These are phyloP conservation scores for Plasmodium yoelii DNA, from an alignment of 169 alveolate species.

Conservation along the genomic window DNA sequence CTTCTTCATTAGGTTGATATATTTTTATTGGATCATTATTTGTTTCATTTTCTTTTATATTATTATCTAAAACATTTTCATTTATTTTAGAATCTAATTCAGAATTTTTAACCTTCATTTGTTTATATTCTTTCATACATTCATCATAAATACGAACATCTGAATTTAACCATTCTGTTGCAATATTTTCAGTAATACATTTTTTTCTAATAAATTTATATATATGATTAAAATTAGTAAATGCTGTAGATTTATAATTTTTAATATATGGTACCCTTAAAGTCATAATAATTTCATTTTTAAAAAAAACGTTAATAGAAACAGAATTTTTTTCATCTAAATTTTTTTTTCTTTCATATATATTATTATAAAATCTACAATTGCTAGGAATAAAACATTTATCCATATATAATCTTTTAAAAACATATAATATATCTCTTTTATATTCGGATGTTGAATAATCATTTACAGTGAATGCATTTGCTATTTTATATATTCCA, in stretches of 20 bases:
- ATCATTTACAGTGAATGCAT: conserved; percentile 60
- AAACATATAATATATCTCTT: conserved; percentile 54
- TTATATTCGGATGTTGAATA: conserved; percentile 55
- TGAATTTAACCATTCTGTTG: conserved; percentile 18
- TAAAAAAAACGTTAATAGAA: conserved; percentile 34
- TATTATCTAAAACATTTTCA: not conserved
- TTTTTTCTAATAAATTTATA: conserved; percentile 36
- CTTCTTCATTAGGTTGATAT: not conserved
- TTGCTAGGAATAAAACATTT: conserved; percentile 56
- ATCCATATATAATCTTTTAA: conserved; percentile 64
- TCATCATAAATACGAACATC: conserved; percentile 35
- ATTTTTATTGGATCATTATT: not conserved
- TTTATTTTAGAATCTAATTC: not conserved
- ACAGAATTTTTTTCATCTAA: conserved; percentile 54
- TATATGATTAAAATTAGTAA: conserved; percentile 57
- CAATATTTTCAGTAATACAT: conserved; percentile 30
- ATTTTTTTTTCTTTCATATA: conserved; percentile 37
- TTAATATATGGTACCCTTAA: conserved; percentile 48
- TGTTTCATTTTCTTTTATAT: not conserved
- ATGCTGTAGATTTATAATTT: conserved; percentile 62
- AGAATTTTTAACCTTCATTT: not conserved
- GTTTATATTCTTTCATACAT: conserved; percentile 10
- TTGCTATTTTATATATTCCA: conserved; percentile 57
- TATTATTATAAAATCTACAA: conserved; percentile 20
- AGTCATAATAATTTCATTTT: conserved; percentile 46